phyloP scores from a whole-genome alignment of 192 early-diverging fungal species.

The Coemansia sp. region DNA sequence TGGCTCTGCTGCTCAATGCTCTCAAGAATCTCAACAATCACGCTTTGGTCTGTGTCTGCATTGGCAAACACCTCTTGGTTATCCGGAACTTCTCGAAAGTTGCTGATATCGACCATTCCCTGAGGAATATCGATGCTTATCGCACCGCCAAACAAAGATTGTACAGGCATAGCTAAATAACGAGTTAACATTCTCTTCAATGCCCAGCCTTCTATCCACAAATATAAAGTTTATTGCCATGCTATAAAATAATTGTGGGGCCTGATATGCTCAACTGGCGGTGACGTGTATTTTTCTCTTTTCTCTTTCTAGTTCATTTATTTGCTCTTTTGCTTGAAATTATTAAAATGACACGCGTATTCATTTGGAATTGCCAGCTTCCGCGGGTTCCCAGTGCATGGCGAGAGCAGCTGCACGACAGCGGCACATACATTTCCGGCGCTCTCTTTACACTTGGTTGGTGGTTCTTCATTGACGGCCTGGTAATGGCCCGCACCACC shows the following conservation, averaged over 20 bases:
- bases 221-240: too few relatives aligned
- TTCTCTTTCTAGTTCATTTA: neutral
- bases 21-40: conserved; percentile 88
- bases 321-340: neutral
- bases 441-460: conserved; percentile 56
- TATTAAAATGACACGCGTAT: conserved; percentile 39
- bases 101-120: conserved; percentile 64
- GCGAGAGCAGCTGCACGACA: conserved; percentile 45
- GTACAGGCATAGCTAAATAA: neutral
- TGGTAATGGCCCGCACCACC: conserved; percentile 39
- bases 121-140: conserved; percentile 62
- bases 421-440: conserved; percentile 52
- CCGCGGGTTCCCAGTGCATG: conserved; percentile 43
- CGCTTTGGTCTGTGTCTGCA: conserved; percentile 66
- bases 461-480: conserved; percentile 59
- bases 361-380: conserved; percentile 52
- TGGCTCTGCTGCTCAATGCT: conserved; percentile 54
- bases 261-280: too few relatives aligned
- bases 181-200: neutral
- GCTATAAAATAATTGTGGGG: too few relatives aligned
- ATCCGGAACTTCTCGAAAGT: conserved; percentile 81
- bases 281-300: neutral
- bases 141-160: conserved; percentile 69
- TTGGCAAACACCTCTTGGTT: conserved; percentile 92
- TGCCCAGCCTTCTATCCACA: too few relatives aligned